These are phyloP conservation scores for Plasmodium berghei DNA, from an alignment of 169 alveolate species.

Conservation along the genomic window DNA sequence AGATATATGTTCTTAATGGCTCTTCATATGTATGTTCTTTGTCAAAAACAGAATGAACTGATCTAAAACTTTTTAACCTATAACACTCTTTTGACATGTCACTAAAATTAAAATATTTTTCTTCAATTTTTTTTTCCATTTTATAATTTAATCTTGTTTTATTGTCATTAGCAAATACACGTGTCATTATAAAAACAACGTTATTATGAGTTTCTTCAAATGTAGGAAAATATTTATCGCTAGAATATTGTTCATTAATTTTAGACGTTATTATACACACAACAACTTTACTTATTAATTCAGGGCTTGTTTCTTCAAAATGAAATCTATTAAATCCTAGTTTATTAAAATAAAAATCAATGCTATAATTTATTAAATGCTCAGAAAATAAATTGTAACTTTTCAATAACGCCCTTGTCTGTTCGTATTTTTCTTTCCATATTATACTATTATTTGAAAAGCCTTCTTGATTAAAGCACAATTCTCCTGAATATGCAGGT, in stretches of 20 bases:
- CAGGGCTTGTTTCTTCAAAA: constrained; percentile 86
- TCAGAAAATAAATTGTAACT: constrained; percentile 69
- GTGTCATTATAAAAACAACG: constrained; percentile 81
- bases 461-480: constrained; percentile 11
- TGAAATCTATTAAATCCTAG: constrained; percentile 87
- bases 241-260: constrained; percentile 84
- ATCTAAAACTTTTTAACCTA: constrained; percentile 89
- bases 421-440: constrained; percentile 63
- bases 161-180: constrained; percentile 84
- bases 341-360: constrained; percentile 85
- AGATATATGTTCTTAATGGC: constrained; percentile 85
- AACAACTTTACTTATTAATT: constrained; percentile 85
- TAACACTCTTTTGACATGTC: constrained; percentile 81
- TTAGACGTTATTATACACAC: constrained; percentile 88
- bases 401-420: constrained; percentile 23
- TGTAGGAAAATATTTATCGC: constrained; percentile 86
- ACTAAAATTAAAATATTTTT: constrained; percentile 79
- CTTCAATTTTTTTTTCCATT: constrained; percentile 85
- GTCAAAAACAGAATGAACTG: constrained; percentile 86
- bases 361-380: constrained; percentile 77
- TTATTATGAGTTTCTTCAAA: constrained; percentile 84
- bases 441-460: constrained; percentile 61
- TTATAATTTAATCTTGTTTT: constrained; percentile 83
- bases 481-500: constrained; percentile 10
- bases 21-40: constrained; percentile 83